Percentiles rank a stretch among this genome's conserved stretches.
Conservation (phyloP, 768 basidiomycete species). For the Boletus rubescentipes region DNA sequence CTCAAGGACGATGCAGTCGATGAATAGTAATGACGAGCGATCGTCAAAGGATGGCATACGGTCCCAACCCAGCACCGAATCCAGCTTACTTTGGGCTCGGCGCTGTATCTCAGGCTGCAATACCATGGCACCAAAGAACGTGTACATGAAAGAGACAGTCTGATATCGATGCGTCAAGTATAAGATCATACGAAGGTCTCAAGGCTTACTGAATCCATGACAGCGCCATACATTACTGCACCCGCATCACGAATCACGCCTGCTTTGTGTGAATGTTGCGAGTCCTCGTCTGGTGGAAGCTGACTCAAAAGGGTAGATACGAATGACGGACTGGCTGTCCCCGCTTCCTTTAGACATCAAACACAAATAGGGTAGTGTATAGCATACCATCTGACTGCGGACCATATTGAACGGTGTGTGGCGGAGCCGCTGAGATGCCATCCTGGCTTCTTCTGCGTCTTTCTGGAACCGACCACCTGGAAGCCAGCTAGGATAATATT, state of each 20-base stretch:
- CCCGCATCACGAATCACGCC: conserved; percentile 14
- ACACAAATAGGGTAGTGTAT: not conserved
- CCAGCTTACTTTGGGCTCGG: conserved; percentile 13
- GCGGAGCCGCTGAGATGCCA: not conserved
- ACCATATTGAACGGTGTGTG: conserved; percentile 10
- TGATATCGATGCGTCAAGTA: not conserved
- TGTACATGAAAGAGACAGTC: conserved; percentile 5
- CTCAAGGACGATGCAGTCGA: conserved; percentile 15
- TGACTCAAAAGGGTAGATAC: conserved; percentile 12
- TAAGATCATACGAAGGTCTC: too few relatives aligned
- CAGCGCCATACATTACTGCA: conserved; percentile 8
- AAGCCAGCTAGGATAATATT: conserved; percentile 16
- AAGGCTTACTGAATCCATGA: conserved; percentile 10
- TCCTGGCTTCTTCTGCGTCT: conserved; percentile 1
- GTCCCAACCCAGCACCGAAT: conserved; percentile 5
- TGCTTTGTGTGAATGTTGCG: not conserved
- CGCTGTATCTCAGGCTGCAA: conserved; percentile 12
- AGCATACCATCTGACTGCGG: conserved; percentile 5
- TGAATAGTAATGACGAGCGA: conserved; percentile 12
- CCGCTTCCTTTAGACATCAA: conserved; percentile 1
- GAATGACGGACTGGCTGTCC: conserved; percentile 9
- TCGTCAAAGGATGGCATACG: conserved; percentile 15
- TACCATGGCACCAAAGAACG: conserved; percentile 15
- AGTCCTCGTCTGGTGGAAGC: conserved; percentile 7
- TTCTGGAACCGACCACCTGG: conserved; percentile 12